phyloP scores from a whole-genome alignment of 108 stramenopile genomes.

The Mayamaea pseudoterrestris region DNA sequence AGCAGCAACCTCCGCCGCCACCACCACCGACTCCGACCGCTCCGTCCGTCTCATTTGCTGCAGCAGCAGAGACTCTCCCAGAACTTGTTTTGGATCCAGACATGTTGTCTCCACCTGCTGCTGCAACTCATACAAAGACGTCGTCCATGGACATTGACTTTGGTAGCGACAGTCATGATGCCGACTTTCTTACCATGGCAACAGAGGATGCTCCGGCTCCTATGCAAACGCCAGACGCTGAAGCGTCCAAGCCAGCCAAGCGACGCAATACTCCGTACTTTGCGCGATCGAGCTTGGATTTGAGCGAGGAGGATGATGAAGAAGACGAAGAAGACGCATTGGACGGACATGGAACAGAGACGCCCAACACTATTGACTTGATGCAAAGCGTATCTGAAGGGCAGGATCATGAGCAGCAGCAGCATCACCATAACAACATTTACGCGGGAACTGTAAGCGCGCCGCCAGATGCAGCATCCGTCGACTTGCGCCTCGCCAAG shows the following conservation, averaged over 20 bases:
- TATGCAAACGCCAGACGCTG: neutral
- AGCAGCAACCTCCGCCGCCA: neutral
- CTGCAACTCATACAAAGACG: neutral
- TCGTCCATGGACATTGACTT: neutral
- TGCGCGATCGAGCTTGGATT: too few species aligned
- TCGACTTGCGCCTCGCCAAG: neutral
- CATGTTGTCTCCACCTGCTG: neutral
- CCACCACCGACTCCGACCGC: neutral
- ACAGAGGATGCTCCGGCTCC: neutral
- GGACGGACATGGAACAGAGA: constrained; percentile 1
- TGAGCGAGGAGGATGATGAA: too few species aligned
- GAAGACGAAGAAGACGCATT: too few species aligned
- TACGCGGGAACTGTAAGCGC: neutral
- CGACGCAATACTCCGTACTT: too few species aligned
- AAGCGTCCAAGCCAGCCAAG: too few species aligned
- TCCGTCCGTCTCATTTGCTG: neutral
- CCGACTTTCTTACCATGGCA: neutral
- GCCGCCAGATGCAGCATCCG: too few species aligned
- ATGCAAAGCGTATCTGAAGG: neutral
- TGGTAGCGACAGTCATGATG: neutral
- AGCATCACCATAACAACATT: neutral
- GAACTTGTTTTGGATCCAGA: neutral
- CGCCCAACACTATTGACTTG: neutral
- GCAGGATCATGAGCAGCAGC: neutral
- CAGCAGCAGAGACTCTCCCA: neutral